Conservation (phyloP, 306 rosid species). For the Pachyrhizus erosus region DNA sequence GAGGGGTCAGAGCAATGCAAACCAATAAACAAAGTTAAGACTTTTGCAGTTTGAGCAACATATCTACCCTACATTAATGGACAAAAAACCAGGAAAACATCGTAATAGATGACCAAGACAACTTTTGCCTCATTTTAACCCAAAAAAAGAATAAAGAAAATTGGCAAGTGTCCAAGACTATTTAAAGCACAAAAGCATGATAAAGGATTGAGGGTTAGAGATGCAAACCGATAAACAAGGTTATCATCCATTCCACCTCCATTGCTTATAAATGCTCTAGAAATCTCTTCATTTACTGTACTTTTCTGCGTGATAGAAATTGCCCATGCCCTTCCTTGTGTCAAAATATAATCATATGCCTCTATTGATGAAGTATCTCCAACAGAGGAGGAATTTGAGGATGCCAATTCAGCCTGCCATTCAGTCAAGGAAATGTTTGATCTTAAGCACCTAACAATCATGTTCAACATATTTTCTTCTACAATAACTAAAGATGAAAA, state of each 20-base stretch:
- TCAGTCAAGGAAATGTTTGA: slow-evolving; percentile 28
- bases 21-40: background rate
- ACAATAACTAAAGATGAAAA: slow-evolving; percentile 4
- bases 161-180: background rate
- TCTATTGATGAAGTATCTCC: slow-evolving; percentile 55
- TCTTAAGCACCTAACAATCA: slow-evolving; percentile 34
- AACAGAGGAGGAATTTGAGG: slow-evolving; percentile 55
- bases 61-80: slow-evolving; percentile 14
- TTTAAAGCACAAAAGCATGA: slow-evolving; percentile 23
- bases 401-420: slow-evolving; percentile 64
- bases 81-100: background rate
- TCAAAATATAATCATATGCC: slow-evolving; percentile 55
- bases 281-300: slow-evolving; percentile 73
- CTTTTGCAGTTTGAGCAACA: background rate
- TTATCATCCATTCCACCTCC: slow-evolving; percentile 54
- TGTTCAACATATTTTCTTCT: slow-evolving; percentile 33
- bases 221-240: slow-evolving; percentile 80
- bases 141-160: background rate
- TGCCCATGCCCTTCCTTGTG: slow-evolving; percentile 85
- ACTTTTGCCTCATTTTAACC: background rate
- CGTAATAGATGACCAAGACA: slow-evolving; percentile 4
- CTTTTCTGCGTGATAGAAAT: slow-evolving; percentile 75
- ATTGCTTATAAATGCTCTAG: slow-evolving; percentile 48
- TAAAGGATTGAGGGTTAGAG: slow-evolving; percentile 31
- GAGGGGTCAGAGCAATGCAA: slow-evolving; percentile 6